phyloP scores from a whole-genome alignment of 139 green algal genomes.

The Haematococcus lacustris region DNA sequence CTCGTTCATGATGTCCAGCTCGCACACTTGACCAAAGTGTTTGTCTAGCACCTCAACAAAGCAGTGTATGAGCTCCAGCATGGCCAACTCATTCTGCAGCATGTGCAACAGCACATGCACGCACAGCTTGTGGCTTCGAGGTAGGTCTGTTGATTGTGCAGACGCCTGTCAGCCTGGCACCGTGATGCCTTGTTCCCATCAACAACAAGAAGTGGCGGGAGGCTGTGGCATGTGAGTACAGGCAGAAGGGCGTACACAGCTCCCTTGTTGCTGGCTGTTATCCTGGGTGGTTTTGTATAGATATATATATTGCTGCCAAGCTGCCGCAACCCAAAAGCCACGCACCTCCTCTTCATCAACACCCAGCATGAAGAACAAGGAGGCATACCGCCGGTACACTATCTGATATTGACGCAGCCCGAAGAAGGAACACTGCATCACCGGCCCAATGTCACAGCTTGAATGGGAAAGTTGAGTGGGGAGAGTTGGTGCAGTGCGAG shows the following conservation, averaged over 20 bases:
- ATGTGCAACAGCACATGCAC: neutral
- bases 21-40: constrained; percentile 84
- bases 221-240: too few species aligned
- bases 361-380: constrained; percentile 95
- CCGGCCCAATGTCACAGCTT: neutral
- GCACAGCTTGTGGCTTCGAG: too few species aligned
- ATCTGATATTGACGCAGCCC: constrained; percentile 89
- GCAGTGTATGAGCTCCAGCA: constrained; percentile 94
- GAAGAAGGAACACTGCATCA: constrained; percentile 89
- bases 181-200: too few species aligned
- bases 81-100: constrained; percentile 88
- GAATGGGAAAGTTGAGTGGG: neutral
- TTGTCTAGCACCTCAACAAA: constrained; percentile 80
- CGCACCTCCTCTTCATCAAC: constrained; percentile 90
- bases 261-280: too few species aligned
- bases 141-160: too few species aligned
- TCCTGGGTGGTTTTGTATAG: too few species aligned
- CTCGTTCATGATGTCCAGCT: constrained; percentile 98
- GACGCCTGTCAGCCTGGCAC: too few species aligned
- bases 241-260: too few species aligned
- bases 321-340: too few species aligned
- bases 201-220: too few species aligned
- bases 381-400: constrained; percentile 94
- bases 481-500: neutral
- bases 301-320: too few species aligned